Conservation (phyloP, 2,329 filamentous ascomycete genomes). For the Monilinia laxa region DNA sequence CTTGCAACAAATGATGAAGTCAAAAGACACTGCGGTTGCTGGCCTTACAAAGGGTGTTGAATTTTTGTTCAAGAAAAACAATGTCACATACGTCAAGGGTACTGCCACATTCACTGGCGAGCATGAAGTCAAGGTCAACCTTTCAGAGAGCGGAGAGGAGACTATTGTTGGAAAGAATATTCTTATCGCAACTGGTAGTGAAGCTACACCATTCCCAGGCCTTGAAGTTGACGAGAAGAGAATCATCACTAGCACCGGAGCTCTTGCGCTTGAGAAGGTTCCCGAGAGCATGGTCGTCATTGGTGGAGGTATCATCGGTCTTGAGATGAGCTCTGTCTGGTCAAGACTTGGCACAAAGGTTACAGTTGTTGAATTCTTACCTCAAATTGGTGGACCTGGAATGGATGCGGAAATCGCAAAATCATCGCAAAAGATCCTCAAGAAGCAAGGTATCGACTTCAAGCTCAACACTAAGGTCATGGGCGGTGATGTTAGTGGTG, state of each 20-base stretch:
- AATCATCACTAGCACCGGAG: conserved; percentile 94
- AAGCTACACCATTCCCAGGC: conserved; percentile 94
- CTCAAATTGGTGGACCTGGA: conserved; percentile 93
- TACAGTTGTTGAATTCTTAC: conserved; percentile 94
- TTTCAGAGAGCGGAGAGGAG: conserved; percentile 88
- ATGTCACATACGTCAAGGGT: conserved; percentile 96
- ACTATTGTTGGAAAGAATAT: conserved; percentile 93
- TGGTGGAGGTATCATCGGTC: conserved; percentile 95
- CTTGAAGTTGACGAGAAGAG: conserved; percentile 96
- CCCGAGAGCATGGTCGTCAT: conserved; percentile 97
- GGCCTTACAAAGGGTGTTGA: conserved; percentile 96
- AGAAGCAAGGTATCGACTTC: conserved; percentile 97
- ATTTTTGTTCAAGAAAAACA: conserved; percentile 99
- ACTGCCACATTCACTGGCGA: conserved; percentile 83
- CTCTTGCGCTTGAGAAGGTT: conserved; percentile 83
- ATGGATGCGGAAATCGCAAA: conserved; percentile 97
- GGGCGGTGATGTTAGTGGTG: conserved; percentile 75
- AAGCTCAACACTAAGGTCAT: conserved; percentile 96
- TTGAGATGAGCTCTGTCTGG: conserved; percentile 99
- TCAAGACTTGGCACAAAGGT: conserved; percentile 90
- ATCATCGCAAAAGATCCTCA: conserved; percentile 84
- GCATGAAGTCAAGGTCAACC: conserved; percentile 86
- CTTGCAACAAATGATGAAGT: conserved; percentile 94
- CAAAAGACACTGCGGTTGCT: conserved; percentile 87
- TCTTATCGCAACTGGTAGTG: conserved; percentile 92